Base-by-base conservation (phyloP, 2,329 filamentous ascomycete genomes). In the Cordyceps cateniannulata region DNA sequence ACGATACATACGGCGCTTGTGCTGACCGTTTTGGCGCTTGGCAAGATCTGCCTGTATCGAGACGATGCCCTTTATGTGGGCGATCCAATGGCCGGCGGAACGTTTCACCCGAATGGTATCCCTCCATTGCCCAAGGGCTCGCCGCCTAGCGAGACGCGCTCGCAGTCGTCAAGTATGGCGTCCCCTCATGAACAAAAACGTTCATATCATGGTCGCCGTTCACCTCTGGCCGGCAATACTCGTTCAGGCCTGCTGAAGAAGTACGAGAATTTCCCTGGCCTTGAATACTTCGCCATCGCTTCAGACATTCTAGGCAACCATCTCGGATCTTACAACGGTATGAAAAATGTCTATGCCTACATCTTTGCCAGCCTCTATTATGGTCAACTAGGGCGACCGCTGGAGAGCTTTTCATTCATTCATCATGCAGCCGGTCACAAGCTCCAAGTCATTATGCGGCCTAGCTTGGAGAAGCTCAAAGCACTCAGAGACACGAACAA, bases 241-340 rank as follows among this genome's bases (percentile, higher is more conserved):
- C 69, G 72, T 22, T 60, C 65, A 10, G 71, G 71, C 4, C 69
- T 67, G 14, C 59, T 75, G 32, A 75, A 76, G 66, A 96, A 96
- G 69, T 81, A 95, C 56, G 92, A 98, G 68, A 82, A 89, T 7
- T 89, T 97, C 63, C 93, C 95, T 0, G 95, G 95, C 0, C 77
- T 98, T 61, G 89, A 92, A 32, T 97, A 97, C 71, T 97, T 93
- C 71, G 89, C 90, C 1, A 87, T 90, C 63, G 93, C 92, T 2
- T 88, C 88, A 1, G 89, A 95, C 63, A 96, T 98, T 42, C 77
- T 98, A n/a, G 92, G 92, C 5, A 89, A 89, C 62, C 86, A 95
- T 55, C 81, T 86, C 40, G 93, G 90, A 14, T 89, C 89, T 1
- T 90, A 88, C 63, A 89, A 89, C 47, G 89, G 90, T 48, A 79